These are phyloP conservation scores for Aureobasidium sp. DNA, from an alignment of 2,329 filamentous ascomycete species.

Conservation along the genomic window DNA sequence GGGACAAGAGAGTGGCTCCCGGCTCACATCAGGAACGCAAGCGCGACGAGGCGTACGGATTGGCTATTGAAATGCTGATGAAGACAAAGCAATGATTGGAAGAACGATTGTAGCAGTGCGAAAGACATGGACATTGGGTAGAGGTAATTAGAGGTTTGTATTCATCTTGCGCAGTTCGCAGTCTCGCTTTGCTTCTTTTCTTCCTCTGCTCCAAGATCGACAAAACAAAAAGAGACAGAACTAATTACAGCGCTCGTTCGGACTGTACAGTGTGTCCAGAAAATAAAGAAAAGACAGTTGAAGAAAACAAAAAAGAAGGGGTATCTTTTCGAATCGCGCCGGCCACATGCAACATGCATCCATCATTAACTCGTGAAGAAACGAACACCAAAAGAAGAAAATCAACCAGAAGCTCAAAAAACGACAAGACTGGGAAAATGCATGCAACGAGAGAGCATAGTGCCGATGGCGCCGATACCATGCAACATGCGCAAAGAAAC, in stretches of 20 bases:
- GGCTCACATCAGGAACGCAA: slow-evolving; percentile 22
- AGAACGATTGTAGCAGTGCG: too few species aligned
- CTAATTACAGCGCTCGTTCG: background rate
- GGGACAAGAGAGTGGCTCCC: slow-evolving; percentile 26
- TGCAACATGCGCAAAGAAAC: background rate
- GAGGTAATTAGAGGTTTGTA: background rate
- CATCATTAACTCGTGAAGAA: slow-evolving; percentile 2
- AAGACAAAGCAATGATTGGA: background rate
- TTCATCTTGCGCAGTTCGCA: background rate
- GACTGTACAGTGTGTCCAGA: background rate
- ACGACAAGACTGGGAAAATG: background rate
- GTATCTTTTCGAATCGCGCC: slow-evolving; percentile 5
- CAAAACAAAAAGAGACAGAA: background rate
- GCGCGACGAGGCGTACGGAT: slow-evolving; percentile 25
- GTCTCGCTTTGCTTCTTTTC: background rate
- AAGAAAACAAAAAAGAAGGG: background rate
- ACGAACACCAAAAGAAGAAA: background rate
- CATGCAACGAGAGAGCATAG: background rate
- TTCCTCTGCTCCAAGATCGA: background rate
- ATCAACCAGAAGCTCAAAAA: background rate
- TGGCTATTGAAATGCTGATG: slow-evolving; percentile 20
- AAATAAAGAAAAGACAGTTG: background rate
- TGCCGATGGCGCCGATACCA: background rate
- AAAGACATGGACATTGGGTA: background rate
- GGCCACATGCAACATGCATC: slow-evolving; percentile 8